These are phyloP conservation scores for Corniculantispora saksenae DNA, from an alignment of 2,329 filamentous ascomycete species.

Conservation along the genomic window DNA sequence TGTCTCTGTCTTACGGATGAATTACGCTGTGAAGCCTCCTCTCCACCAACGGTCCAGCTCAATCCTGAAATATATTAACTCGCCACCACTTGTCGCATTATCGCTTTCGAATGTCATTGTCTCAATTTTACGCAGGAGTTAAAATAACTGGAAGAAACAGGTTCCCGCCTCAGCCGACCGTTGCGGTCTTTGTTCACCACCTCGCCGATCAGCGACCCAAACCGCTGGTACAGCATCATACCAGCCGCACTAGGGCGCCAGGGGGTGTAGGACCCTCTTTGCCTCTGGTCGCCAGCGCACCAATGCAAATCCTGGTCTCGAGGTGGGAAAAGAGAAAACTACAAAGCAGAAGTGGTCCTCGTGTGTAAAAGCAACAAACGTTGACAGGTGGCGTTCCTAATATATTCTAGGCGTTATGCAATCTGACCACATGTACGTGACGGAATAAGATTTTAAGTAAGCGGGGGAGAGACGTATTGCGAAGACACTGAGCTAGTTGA, in stretches of 20 bases:
- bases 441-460: not conserved
- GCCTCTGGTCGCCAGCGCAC: not conserved
- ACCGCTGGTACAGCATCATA: not conserved
- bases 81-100: not conserved
- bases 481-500: no score
- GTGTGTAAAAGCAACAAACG: not conserved
- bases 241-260: not conserved
- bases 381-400: not conserved
- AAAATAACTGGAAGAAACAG: not conserved
- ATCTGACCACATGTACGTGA: not conserved
- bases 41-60: not conserved
- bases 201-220: not conserved
- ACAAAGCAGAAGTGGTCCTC: not conserved
- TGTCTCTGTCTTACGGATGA: not conserved
- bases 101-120: not conserved
- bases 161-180: not conserved
- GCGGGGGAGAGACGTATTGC: not conserved
- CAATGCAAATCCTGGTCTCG: not conserved
- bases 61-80: not conserved
- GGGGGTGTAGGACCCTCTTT: not conserved
- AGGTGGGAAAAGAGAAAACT: conserved; percentile 6
- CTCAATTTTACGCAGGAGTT: not conserved
- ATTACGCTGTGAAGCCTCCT: not conserved
- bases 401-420: not conserved
- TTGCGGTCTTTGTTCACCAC: not conserved